phyloP scores from a whole-genome alignment of 2,329 filamentous ascomycete species.

The Colletotrichum karsti region DNA sequence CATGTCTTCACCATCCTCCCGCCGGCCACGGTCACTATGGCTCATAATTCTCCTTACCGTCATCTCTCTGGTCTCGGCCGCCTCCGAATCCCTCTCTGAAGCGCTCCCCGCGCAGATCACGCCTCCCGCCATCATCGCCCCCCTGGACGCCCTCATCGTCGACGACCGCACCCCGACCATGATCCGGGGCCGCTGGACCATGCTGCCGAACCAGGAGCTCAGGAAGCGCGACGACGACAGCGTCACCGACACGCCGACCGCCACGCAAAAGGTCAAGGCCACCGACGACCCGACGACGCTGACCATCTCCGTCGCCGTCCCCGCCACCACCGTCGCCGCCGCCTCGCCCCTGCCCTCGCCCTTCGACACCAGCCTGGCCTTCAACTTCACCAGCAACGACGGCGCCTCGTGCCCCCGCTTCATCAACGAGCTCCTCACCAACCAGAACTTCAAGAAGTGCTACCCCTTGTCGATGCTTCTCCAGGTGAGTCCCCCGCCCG shows the following conservation, averaged over 20 bases:
- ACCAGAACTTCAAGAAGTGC: conserved; percentile 76
- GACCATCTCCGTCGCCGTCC: conserved; percentile 23
- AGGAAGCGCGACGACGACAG: conserved; percentile 36
- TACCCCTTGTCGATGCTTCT: conserved; percentile 87
- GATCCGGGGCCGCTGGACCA: conserved; percentile 32
- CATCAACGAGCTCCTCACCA: conserved; percentile 72
- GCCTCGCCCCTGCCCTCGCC: conserved; percentile 64
- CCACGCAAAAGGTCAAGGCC: background rate
- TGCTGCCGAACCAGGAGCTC: conserved; percentile 30
- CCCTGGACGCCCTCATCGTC: conserved; percentile 19
- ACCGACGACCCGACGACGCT: conserved; percentile 15
- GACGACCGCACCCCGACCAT: conserved; percentile 29
- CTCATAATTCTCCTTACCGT: conserved; percentile 35
- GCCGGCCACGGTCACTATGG: conserved; percentile 38
- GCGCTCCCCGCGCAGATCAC: conserved; percentile 16
- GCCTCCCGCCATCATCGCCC: conserved; percentile 12
- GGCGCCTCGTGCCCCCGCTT: conserved; percentile 70
- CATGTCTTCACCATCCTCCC: conserved; percentile 25
- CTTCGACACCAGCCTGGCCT: conserved; percentile 72
- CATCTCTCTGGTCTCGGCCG: conserved; percentile 27
- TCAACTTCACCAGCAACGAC: conserved; percentile 65
- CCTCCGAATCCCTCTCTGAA: background rate
- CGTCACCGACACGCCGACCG: conserved; percentile 20
- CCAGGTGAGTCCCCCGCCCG: conserved; percentile 60
- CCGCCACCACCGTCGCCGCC: conserved; percentile 37